Evolutionary conservation across 2,329 filamentous ascomycete species (phyloP), one percentile per base, ranked within the genome.

Genomic region (Aspergillus floridensis): DNA sequence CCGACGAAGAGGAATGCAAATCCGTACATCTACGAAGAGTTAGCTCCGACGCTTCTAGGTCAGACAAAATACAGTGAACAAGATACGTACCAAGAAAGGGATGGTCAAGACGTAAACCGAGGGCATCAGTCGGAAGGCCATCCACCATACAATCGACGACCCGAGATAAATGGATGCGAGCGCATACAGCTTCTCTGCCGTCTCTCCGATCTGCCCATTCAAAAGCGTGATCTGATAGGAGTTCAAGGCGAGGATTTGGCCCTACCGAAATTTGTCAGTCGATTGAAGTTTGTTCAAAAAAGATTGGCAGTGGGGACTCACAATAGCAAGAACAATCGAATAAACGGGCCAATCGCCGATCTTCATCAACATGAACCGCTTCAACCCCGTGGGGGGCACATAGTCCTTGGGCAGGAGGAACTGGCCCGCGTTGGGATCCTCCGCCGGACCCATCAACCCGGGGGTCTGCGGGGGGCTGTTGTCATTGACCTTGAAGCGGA

Each of bases 221-320:
- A 89, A 77, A 12, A 89, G 79, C 0, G 85, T 87, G 68, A 88
- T 84, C 69, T 88, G 86, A 71, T 88, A 87, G 0, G 84, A 87
- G 71, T 86, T 87, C 58, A 84, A 82, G 2, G 86, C 83, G 48
- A 88, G 82, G 63, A 88, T 83, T 66, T 88, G 85, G 26, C 84
- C 82, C 49, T 86, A 76, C 22, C 8, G 16, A 3, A 0, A 31
- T 0, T 5, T 48, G 26, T 55, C 7, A 55, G 14, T 47, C 1
- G 11, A 6, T 11, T 22, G n/a, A n/a, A n/a, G n/a, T n/a, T n/a
- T n/a, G n/a, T n/a, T n/a, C n/a, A n/a, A n/a, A n/a, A n/a, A n/a
- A n/a, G n/a, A n/a, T n/a, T n/a, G n/a, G n/a, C n/a, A 22, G 22
- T 22, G 4, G 1, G 4, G 1, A 32, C n/a, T 8, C n/a, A 55